phyloP scores from a whole-genome alignment of 306 rosid species.

The Dalbergia oliveri region DNA sequence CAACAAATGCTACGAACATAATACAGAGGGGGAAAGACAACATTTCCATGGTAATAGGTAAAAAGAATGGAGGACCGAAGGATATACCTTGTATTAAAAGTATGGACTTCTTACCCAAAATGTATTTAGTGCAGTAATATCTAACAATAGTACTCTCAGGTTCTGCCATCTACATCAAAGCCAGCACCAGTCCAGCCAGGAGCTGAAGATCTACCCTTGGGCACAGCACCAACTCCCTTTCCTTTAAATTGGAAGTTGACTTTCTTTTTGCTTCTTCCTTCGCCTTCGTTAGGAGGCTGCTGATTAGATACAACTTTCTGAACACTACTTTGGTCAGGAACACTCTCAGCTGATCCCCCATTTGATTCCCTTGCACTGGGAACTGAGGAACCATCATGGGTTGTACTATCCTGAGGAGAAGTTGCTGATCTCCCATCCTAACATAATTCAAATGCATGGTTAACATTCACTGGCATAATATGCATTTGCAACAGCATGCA shows the following conservation, averaged over 20 bases:
- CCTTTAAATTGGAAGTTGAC: constrained; percentile 77
- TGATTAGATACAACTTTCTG: constrained; percentile 57
- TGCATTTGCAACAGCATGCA: constrained; percentile 28
- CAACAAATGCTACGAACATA: constrained; percentile 28
- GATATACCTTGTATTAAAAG: constrained; percentile 44
- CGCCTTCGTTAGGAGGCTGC: constrained; percentile 61
- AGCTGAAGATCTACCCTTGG: constrained; percentile 75
- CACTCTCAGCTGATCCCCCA: constrained; percentile 47
- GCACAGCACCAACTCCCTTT: constrained; percentile 83
- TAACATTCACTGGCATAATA: constrained; percentile 18
- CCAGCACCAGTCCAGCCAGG: constrained; percentile 97
- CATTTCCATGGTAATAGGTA: constrained; percentile 34
- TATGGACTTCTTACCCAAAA: constrained; percentile 31
- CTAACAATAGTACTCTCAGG: constrained; percentile 35
- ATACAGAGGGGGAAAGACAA: constrained; percentile 30
- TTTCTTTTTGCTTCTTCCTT: constrained; percentile 79
- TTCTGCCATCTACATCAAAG: constrained; percentile 84
- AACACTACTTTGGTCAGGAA: constrained; percentile 54
- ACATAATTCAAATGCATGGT: constrained; percentile 44
- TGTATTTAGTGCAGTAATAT: constrained; percentile 39
- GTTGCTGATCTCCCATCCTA: constrained; percentile 66
- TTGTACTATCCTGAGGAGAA: constrained; percentile 51
- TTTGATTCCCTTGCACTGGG: constrained; percentile 57
- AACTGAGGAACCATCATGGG: constrained; percentile 57
- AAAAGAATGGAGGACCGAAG: constrained; percentile 34